Percentiles rank a stretch among this genome's conserved stretches.
Conservation (phyloP, 176 grass and related monocot genomes). For the Paspalum notatum region DNA sequence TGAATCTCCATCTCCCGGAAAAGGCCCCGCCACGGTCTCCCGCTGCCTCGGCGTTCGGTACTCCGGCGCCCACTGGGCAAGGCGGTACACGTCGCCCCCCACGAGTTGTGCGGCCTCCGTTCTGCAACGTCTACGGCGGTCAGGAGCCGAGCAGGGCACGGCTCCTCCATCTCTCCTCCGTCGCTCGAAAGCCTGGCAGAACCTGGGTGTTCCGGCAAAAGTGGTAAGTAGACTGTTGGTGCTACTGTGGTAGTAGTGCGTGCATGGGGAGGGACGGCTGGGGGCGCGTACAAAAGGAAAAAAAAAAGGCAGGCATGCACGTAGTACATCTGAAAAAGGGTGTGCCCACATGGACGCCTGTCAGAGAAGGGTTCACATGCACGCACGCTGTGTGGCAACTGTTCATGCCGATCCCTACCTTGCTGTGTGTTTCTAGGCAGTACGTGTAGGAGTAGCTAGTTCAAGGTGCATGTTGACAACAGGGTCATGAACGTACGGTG, state of each 20-base stretch:
- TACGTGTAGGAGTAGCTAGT: no score
- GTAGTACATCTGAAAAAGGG: background rate
- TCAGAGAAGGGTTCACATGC: slow-evolving; percentile 23
- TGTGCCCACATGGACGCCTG: slow-evolving; percentile 6
- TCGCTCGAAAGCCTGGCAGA: background rate
- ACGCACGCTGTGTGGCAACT: background rate
- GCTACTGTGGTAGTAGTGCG: background rate
- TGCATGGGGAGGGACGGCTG: background rate
- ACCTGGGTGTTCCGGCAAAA: slow-evolving; percentile 25
- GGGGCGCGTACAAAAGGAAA: background rate
- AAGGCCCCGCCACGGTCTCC: no score
- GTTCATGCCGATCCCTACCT: background rate
- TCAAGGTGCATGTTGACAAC: background rate
- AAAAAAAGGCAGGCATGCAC: background rate
- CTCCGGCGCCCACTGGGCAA: no score
- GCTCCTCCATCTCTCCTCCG: no score
- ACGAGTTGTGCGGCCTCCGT: no score
- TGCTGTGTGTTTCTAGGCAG: no score
- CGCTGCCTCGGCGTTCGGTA: no score
- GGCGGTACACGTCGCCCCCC: no score
- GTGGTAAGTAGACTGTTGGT: slow-evolving; percentile 1
- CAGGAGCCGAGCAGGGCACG: no score
- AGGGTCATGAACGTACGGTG: background rate
- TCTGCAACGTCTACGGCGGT: no score
- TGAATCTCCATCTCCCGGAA: no score